These are phyloP conservation scores for Tetrapyrgos nigripes DNA, from an alignment of 1,284 basidiomycete species.

Conservation along the genomic window DNA sequence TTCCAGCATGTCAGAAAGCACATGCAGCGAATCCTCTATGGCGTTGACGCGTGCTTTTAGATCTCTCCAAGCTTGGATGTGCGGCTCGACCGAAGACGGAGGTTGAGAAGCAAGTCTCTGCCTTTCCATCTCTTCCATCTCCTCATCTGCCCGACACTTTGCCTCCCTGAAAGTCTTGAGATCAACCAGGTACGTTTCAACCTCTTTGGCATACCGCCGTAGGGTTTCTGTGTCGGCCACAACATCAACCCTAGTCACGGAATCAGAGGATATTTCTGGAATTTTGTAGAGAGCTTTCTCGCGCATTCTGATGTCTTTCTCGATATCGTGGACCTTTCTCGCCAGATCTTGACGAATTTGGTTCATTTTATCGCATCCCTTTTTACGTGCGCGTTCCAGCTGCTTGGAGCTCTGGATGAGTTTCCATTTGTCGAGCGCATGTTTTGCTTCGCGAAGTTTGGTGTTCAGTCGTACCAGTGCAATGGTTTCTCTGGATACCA, in stretches of 20 bases:
- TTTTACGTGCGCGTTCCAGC: slow-evolving; percentile 5
- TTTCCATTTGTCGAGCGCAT: slow-evolving; percentile 10
- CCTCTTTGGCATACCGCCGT: slow-evolving; percentile 4
- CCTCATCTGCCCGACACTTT: not conserved
- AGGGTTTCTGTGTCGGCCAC: not conserved
- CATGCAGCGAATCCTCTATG: not conserved
- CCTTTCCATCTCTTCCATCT: not conserved
- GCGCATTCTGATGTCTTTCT: slow-evolving; percentile 1
- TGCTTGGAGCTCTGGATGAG: slow-evolving; percentile 11
- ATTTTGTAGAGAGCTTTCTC: not conserved
- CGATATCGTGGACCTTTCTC: not conserved
- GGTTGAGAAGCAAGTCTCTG: not conserved
- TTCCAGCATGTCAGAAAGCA: slow-evolving; percentile 2
- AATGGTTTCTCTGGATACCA: slow-evolving; percentile 1
- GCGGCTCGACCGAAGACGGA: not conserved
- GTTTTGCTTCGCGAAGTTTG: slow-evolving; percentile 2
- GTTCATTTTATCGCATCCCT: slow-evolving; percentile 8
- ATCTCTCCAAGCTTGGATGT: not conserved
- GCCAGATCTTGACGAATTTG: slow-evolving; percentile 4
- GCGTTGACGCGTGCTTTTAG: slow-evolving; percentile 2
- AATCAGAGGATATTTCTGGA: not conserved
- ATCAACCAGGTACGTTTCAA: slow-evolving; percentile 5
- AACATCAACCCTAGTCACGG: slow-evolving; percentile 2
- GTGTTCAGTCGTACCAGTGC: not conserved
- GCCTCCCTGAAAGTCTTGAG: slow-evolving; percentile 5